Conservation (phyloP, 163 green algal genomes). For the Scenedesmus sp. region DNA sequence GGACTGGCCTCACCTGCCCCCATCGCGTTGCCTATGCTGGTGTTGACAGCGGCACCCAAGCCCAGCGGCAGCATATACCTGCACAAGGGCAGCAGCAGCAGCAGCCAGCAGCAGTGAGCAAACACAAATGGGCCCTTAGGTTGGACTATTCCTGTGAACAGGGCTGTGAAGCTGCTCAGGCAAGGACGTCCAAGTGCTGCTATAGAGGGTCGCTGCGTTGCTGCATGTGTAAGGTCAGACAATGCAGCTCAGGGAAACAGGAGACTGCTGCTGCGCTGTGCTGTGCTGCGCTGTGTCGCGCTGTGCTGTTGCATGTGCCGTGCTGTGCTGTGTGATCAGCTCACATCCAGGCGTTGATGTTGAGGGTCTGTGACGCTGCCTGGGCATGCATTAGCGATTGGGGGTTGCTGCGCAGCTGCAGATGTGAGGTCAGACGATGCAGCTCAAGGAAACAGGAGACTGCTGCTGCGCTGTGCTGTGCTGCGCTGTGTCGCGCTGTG, state of each 20-base stretch:
- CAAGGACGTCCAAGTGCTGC: too few relatives aligned
- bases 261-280: background rate
- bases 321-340: background rate
- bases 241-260: background rate
- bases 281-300: background rate
- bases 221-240: background rate
- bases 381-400: too few relatives aligned
- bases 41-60: constrained; percentile 54
- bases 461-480: background rate
- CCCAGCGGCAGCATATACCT: constrained; percentile 51
- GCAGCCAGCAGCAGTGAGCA: background rate
- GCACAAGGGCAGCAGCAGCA: background rate
- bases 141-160: too few relatives aligned
- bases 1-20: constrained; percentile 55
- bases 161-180: too few relatives aligned
- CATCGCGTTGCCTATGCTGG: constrained; percentile 70
- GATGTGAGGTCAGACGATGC: background rate
- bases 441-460: background rate
- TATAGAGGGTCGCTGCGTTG: too few relatives aligned
- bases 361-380: background rate
- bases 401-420: too few relatives aligned
- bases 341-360: constrained; percentile 54
- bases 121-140: background rate
- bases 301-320: background rate
- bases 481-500: background rate